phyloP scores from a whole-genome alignment of 1,139 yeast species.

The Suhomyces kunorum region DNA sequence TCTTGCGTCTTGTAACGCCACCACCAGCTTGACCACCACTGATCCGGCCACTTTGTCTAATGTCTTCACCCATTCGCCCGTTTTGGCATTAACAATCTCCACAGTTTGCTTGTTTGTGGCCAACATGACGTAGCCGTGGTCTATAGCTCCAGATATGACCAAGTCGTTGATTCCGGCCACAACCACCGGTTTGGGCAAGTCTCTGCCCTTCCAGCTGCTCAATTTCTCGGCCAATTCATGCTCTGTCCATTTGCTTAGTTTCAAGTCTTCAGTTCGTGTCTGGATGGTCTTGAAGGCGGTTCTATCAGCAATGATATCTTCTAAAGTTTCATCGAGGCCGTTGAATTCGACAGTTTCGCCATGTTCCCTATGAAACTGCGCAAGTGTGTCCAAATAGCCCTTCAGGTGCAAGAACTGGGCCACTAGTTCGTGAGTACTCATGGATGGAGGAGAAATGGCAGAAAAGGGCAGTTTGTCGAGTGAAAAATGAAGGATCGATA shows the following conservation, averaged over 20 bases:
- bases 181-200: conserved; percentile 21
- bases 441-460: not conserved
- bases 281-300: conserved; percentile 30
- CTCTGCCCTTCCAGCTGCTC: conserved; percentile 35
- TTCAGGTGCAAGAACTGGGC: conserved; percentile 57
- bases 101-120: conserved; percentile 31
- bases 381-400: conserved; percentile 47
- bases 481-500: not conserved
- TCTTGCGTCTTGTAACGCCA: conserved; percentile 18
- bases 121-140: conserved; percentile 20
- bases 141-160: conserved; percentile 26
- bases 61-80: conserved; percentile 13
- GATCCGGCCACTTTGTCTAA: conserved; percentile 21
- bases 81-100: conserved; percentile 19
- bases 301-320: conserved; percentile 55
- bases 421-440: conserved; percentile 37
- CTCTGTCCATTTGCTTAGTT: conserved; percentile 9
- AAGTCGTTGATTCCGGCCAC: conserved; percentile 22
- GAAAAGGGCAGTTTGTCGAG: not conserved
- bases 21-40: conserved; percentile 39
- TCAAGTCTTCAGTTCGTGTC: conserved; percentile 16
- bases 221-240: conserved; percentile 8
- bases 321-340: conserved; percentile 42
- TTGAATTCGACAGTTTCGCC: conserved; percentile 31
- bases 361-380: conserved; percentile 49